Evolutionary conservation across 2,329 filamentous ascomycete species (phyloP).

Genomic region (Aspergillus uvarum): DNA sequence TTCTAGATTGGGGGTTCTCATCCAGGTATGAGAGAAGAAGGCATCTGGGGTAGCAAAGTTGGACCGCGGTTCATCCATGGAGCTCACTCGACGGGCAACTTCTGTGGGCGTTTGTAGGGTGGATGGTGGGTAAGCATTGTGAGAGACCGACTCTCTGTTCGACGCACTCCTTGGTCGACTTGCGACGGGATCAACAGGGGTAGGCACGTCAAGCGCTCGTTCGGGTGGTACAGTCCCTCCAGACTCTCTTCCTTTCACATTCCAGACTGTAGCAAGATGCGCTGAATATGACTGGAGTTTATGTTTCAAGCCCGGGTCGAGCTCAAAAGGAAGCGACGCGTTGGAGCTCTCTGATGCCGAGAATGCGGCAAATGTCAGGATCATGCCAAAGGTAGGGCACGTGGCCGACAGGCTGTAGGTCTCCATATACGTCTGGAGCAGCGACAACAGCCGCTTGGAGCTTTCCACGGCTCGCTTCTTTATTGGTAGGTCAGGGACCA

Average conservation of each 20-base stretch:
- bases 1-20: constrained; percentile 27
- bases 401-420: constrained; percentile 42
- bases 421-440: constrained; percentile 42
- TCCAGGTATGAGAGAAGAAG: constrained; percentile 31
- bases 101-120: background rate
- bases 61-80: constrained; percentile 12
- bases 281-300: constrained; percentile 30
- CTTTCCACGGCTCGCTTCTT: constrained; percentile 34
- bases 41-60: constrained; percentile 19
- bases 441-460: constrained; percentile 35
- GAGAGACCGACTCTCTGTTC: background rate
- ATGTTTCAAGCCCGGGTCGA: constrained; percentile 28
- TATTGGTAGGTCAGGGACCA: constrained; percentile 18
- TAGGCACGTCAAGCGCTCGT: background rate
- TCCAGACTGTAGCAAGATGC: constrained; percentile 33
- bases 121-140: constrained; percentile 3
- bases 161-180: constrained; percentile 11
- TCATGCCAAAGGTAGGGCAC: constrained; percentile 44
- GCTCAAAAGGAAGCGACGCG: constrained; percentile 17
- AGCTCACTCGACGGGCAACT: constrained; percentile 2
- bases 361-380: constrained; percentile 37
- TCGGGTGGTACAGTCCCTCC: background rate
- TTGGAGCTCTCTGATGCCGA: constrained; percentile 6
- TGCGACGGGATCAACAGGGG: background rate
- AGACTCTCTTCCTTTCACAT: constrained; percentile 14